phyloP scores from a whole-genome alignment of 768 basidiomycete species.

The Lactarius indigo region DNA sequence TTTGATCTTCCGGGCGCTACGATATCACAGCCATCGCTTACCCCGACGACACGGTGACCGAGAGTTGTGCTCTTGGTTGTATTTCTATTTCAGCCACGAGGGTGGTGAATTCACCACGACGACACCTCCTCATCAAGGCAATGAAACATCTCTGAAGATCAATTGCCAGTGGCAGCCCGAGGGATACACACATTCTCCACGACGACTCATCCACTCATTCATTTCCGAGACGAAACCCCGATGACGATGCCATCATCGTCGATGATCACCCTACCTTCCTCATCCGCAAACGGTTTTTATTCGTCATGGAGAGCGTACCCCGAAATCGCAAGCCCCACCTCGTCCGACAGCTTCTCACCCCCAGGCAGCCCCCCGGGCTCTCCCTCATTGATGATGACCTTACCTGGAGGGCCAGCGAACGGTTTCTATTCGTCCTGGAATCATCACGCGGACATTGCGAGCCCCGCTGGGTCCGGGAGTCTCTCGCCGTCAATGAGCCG shows the following conservation, averaged over 20 bases:
- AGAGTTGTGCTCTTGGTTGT: neutral
- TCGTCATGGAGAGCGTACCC: neutral
- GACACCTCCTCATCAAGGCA: neutral
- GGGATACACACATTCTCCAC: neutral
- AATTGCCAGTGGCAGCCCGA: neutral
- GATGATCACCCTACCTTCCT: constrained; percentile 10
- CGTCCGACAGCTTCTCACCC: constrained; percentile 2
- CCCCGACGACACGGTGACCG: neutral
- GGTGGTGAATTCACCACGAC: neutral
- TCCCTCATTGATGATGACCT: neutral
- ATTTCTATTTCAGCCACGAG: neutral
- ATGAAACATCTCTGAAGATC: neutral
- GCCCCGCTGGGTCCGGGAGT: neutral
- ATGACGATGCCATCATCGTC: neutral
- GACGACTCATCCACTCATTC: too few species aligned
- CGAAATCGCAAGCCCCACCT: constrained; percentile 3
- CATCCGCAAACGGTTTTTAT: constrained; percentile 10
- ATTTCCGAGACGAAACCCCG: neutral
- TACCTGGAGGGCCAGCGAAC: neutral
- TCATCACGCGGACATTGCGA: neutral
- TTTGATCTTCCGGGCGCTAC: neutral
- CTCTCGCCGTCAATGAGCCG: constrained; percentile 3
- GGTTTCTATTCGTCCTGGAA: constrained; percentile 2
- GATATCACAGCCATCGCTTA: neutral
- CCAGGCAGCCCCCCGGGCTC: neutral